Evolutionary conservation across 257 asterid species (phyloP).

Genomic region (Solanum medicagineum): DNA sequence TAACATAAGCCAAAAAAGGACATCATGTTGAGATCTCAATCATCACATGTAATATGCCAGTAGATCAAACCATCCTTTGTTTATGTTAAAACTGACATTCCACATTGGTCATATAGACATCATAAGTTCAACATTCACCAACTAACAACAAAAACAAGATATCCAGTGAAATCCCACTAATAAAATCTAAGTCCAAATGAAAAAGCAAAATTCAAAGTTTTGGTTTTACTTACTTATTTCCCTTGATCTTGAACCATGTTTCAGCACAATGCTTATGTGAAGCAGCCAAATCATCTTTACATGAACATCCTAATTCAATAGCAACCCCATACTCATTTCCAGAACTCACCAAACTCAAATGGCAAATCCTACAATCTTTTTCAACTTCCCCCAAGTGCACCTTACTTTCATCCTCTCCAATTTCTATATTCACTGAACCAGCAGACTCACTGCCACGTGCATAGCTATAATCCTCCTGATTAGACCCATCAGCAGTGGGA

Average conservation of each 20-base stretch:
- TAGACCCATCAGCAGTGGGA: constrained; percentile 51
- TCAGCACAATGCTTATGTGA: constrained; percentile 89
- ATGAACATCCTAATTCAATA: constrained; percentile 75
- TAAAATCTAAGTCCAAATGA: neutral
- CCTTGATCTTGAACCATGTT: constrained; percentile 89
- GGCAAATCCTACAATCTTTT: constrained; percentile 78
- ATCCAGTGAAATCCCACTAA: too few species aligned
- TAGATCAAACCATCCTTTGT: neutral
- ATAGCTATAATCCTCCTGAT: constrained; percentile 18
- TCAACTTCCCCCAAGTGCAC: constrained; percentile 22
- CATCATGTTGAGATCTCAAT: neutral
- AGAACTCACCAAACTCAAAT: constrained; percentile 47
- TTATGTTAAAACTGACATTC: neutral
- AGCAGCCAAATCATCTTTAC: constrained; percentile 83
- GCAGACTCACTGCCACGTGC: constrained; percentile 11
- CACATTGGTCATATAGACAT: neutral
- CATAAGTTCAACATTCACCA: neutral
- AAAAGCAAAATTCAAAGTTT: neutral
- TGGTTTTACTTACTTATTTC: constrained; percentile 54
- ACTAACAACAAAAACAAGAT: neutral
- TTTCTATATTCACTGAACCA: constrained; percentile 31
- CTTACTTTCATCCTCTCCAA: constrained; percentile 17
- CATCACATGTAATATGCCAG: neutral
- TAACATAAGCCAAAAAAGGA: neutral
- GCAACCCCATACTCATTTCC: constrained; percentile 48